Evolutionary conservation across 2,329 filamentous ascomycete species (phyloP).

Genomic region (Diaporthe capsici): DNA sequence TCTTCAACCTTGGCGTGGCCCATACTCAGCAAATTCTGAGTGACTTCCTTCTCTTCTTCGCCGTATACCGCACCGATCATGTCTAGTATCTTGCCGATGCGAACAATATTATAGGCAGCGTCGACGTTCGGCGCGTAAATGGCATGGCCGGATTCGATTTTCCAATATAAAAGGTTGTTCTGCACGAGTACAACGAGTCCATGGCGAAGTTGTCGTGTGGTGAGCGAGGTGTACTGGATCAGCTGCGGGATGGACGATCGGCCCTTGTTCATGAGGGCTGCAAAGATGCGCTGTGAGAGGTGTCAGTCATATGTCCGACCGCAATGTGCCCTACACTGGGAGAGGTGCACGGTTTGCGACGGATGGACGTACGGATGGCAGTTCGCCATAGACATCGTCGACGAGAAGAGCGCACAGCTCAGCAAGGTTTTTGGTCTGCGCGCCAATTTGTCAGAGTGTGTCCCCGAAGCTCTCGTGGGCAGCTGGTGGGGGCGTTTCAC

Average conservation of each 20-base stretch:
- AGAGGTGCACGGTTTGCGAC: constrained; percentile 41
- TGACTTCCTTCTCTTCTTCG: constrained; percentile 78
- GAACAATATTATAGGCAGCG: constrained; percentile 85
- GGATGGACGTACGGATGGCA: constrained; percentile 81
- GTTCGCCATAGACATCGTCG: constrained; percentile 89
- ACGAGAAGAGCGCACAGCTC: constrained; percentile 94
- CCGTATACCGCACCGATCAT: constrained; percentile 82
- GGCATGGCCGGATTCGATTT: constrained; percentile 74
- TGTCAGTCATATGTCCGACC: constrained; percentile 40
- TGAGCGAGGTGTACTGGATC: constrained; percentile 79
- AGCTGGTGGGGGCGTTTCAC: constrained; percentile 43
- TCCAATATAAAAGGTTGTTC: constrained; percentile 86
- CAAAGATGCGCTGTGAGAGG: constrained; percentile 81
- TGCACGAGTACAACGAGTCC: constrained; percentile 89
- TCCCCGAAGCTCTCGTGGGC: constrained; percentile 17
- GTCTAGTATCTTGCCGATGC: constrained; percentile 85
- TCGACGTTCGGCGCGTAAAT: constrained; percentile 88
- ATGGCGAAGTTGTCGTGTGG: constrained; percentile 81
- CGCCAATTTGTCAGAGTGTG: constrained; percentile 3
- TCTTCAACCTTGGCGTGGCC: constrained; percentile 83
- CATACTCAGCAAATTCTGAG: constrained; percentile 81
- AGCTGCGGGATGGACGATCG: constrained; percentile 80
- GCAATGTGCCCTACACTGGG: constrained; percentile 28
- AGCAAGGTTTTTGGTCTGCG: constrained; percentile 78
- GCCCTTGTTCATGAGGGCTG: constrained; percentile 82